phyloP scores from a whole-genome alignment of 108 stramenopile species.

The Aureococcus anophagefferens region DNA sequence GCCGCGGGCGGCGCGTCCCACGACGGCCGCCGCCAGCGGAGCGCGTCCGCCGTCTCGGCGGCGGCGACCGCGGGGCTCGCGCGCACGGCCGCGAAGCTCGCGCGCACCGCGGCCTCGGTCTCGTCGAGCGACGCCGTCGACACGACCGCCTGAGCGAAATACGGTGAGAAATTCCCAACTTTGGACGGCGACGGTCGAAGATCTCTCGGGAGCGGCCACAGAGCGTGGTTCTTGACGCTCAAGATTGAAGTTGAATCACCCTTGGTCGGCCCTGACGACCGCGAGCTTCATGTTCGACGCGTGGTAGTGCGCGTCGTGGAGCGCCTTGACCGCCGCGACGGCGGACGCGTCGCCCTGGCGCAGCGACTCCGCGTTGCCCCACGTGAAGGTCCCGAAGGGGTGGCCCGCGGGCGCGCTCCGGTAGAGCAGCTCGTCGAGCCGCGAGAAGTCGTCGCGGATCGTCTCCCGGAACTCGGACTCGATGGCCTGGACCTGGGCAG shows the following conservation, averaged over 20 bases:
- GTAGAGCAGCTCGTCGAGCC: background rate
- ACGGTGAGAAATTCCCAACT: too few species aligned
- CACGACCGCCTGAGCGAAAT: too few species aligned
- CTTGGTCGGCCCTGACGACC: conserved; percentile 56
- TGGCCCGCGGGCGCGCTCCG: background rate
- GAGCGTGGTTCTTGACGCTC: too few species aligned
- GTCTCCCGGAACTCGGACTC: background rate
- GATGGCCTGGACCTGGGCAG: conserved; percentile 22
- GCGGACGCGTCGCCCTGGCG: background rate
- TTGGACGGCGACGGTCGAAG: too few species aligned
- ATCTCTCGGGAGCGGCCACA: too few species aligned
- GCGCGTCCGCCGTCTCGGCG: too few species aligned
- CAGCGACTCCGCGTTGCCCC: background rate
- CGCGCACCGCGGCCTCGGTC: background rate
- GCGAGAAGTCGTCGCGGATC: background rate
- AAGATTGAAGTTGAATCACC: too few species aligned
- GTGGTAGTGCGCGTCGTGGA: conserved; percentile 41
- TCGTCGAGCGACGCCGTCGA: background rate
- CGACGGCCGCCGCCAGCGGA: background rate
- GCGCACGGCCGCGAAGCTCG: background rate
- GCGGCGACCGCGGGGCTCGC: too few species aligned
- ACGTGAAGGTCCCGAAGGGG: background rate
- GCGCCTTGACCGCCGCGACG: background rate
- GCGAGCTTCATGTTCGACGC: conserved; percentile 72
- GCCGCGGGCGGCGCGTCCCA: background rate